phyloP scores from a whole-genome alignment of 2,329 filamentous ascomycete species.

The Aspergillus sp. region DNA sequence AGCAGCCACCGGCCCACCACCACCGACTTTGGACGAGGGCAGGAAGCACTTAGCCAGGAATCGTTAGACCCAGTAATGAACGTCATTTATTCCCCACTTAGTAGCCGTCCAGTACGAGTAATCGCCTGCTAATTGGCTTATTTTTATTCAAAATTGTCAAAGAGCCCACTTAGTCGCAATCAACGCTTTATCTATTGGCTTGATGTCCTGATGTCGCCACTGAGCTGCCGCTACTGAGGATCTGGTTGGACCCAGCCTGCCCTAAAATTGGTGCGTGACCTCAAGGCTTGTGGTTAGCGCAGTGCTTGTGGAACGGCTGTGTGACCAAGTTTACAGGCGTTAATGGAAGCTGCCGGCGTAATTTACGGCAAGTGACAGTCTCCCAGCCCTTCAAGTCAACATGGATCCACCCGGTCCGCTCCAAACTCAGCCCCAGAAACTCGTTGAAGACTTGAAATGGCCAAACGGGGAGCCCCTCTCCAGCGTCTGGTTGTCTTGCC shows the following conservation, averaged over 20 bases:
- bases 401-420: neutral
- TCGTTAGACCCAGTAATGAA: slow-evolving; percentile 15
- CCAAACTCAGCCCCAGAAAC: slow-evolving; percentile 28
- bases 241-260: slow-evolving; percentile 19
- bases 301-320: slow-evolving; percentile 10
- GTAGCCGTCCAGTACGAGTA: slow-evolving; percentile 13
- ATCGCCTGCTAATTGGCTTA: slow-evolving; percentile 9
- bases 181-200: slow-evolving; percentile 13
- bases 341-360: neutral
- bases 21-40: slow-evolving; percentile 11
- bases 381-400: neutral
- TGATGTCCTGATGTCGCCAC: slow-evolving; percentile 19
- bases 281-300: slow-evolving; percentile 11
- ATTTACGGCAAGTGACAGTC: slow-evolving; percentile 10
- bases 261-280: slow-evolving; percentile 25
- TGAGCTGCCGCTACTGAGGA: slow-evolving; percentile 13
- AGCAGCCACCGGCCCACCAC: slow-evolving; percentile 2
- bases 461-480: slow-evolving; percentile 28
- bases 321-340: slow-evolving; percentile 14
- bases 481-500: neutral
- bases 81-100: slow-evolving; percentile 17
- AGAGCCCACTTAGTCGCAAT: slow-evolving; percentile 6
- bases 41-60: slow-evolving; percentile 7
- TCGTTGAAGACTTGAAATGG: slow-evolving; percentile 7
- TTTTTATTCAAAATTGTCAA: slow-evolving; percentile 7